Percentiles rank a stretch among this genome's conserved stretches.
Evolutionary conservation across 768 basidiomycete genomes (phyloP).

Genomic region (Boletus pseudo-olivaceus): DNA sequence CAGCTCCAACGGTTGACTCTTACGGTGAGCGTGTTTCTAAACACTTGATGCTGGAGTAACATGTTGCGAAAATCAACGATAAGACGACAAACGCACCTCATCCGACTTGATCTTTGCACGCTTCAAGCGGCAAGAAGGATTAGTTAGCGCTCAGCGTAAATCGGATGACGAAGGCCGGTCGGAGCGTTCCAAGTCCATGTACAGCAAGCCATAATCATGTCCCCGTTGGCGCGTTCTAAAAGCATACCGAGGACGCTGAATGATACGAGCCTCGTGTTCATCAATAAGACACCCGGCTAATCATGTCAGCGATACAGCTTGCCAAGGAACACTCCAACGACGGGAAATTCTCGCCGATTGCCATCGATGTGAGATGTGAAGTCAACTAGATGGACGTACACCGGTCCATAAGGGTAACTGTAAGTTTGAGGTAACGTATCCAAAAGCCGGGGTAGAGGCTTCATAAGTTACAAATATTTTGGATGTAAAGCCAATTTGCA

Average conservation of each 20-base stretch:
- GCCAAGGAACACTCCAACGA: constrained; percentile 17
- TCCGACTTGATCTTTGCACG: neutral
- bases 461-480: neutral
- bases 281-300: neutral
- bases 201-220: no score
- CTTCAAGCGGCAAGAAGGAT: neutral
- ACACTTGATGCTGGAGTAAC: neutral
- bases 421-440: constrained; percentile 2
- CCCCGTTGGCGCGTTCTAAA: no score
- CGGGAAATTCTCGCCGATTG: neutral
- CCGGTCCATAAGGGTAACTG: no score
- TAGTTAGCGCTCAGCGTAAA: no score
- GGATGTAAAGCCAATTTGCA: no score
- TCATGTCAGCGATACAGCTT: constrained; percentile 13
- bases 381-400: no score
- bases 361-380: no score
- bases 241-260: no score
- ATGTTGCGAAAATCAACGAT: neutral
- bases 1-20: neutral
- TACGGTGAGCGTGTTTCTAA: neutral
- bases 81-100: neutral
- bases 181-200: no score
- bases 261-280: no score
- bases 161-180: no score
- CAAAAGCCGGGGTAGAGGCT: neutral